Percentiles rank a stretch among this genome's conserved stretches.
Conservation (phyloP, 202 grass and related monocot genomes). For the Eragrostis tef region DNA sequence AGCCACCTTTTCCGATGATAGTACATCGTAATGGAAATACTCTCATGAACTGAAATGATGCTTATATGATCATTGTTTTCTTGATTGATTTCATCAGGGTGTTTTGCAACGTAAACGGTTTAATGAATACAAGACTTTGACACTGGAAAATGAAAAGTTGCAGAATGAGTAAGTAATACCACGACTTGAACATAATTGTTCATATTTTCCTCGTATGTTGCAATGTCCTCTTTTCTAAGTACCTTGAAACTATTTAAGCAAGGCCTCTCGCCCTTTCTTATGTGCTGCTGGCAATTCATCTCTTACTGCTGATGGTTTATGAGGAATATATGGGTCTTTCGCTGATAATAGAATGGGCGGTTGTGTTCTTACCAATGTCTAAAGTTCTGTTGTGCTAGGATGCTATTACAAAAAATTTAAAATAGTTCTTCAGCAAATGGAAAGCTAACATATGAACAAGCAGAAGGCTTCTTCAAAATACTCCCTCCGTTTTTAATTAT, state of each 20-base stretch:
- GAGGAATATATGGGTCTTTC: conserved; percentile 22
- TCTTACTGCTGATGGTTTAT: conserved; percentile 30
- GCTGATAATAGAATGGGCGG: conserved; percentile 11
- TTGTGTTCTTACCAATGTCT: conserved; percentile 17
- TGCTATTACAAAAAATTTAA: conserved; percentile 19
- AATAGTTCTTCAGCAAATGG: conserved; percentile 22
- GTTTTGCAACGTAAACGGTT: conserved; percentile 56
- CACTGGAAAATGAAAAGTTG: conserved; percentile 76
- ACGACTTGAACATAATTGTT: conserved; percentile 37
- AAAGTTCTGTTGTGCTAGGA: not conserved
- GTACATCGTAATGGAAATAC: conserved; percentile 9
- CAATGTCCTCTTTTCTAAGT: conserved; percentile 15
- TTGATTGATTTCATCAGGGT: conserved; percentile 35
- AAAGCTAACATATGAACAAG: no score
- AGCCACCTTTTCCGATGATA: conserved; percentile 11
- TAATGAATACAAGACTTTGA: conserved; percentile 58
- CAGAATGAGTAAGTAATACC: conserved; percentile 66
- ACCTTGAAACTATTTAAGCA: conserved; percentile 29
- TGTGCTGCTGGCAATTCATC: not conserved
- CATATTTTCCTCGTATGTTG: conserved; percentile 22
- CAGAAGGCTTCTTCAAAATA: conserved; percentile 8
- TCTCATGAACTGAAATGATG: conserved; percentile 19
- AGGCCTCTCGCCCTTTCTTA: not conserved
- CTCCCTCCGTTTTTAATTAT: no score
- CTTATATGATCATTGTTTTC: conserved; percentile 28